These are phyloP conservation scores for Pyronema domesticum DNA, from an alignment of 495 filamentous ascomycete species.

Conservation along the genomic window DNA sequence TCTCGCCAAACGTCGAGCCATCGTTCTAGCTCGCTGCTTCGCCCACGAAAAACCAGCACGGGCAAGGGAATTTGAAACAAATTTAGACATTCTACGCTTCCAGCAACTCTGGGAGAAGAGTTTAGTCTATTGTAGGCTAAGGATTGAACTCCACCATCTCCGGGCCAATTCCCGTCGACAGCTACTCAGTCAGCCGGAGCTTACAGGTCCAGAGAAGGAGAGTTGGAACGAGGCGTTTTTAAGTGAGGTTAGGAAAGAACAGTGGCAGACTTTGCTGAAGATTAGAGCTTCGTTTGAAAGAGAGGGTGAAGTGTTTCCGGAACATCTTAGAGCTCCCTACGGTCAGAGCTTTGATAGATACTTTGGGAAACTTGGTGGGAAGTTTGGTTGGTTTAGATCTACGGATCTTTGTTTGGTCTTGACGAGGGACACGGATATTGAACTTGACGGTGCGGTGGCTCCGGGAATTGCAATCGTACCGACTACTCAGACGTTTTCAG, in stretches of 20 bases:
- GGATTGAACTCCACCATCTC: slow-evolving; percentile 1
- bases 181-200: background rate
- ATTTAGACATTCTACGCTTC: slow-evolving; percentile 1
- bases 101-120: slow-evolving; percentile 4
- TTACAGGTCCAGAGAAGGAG: slow-evolving; percentile 1
- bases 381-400: slow-evolving; percentile 1
- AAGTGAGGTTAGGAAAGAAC: background rate
- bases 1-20: background rate
- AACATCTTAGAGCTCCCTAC: background rate
- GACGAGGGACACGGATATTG: too few species aligned
- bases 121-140: background rate
- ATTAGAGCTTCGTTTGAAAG: background rate
- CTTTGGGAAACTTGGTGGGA: slow-evolving; percentile 1
- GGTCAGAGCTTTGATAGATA: slow-evolving; percentile 1
- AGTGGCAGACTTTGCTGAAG: background rate
- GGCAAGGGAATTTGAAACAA: background rate
- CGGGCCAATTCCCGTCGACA: background rate
- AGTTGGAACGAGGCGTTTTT: slow-evolving; percentile 3
- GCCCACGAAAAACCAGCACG: background rate
- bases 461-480: background rate
- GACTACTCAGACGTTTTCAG: background rate
- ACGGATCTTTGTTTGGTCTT: background rate
- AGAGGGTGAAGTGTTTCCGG: background rate
- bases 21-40: background rate
- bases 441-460: background rate